Evolutionary conservation across 1,139 yeast species (phyloP), one percentile per base, ranked within the genome.

Genomic region (Yamadazyma conglobata): DNA sequence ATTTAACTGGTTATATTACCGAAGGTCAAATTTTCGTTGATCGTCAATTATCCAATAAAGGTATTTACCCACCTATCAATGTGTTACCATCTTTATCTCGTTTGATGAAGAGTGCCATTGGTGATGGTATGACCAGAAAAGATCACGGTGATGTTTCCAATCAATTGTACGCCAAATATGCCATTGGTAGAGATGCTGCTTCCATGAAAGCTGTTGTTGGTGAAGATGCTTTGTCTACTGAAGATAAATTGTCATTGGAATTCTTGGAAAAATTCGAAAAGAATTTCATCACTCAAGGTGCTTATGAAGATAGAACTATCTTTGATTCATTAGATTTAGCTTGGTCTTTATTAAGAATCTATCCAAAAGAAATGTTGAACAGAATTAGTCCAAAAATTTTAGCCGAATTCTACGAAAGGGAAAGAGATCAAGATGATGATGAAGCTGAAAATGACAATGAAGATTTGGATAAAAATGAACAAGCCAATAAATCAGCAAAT

Each of bases 181-280:
- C 99, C 46, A 93, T 91, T 69, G 99, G 99, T 73, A 85, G 89
- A 68, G 99, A 91, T 66, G 99, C 98, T 19, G 98, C 98, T 30
- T 96, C 98, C 49, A 91, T 91, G 99, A 91, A 91, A 70, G 96
- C 98, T n/a, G 99, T 91, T 46, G 99, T 91, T 50, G 99, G 99
- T 77, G 99, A 91, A 65, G 99, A 91, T 65, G 98, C 99, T 23
- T 74, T 91, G 54, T 88, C 96, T 21, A 86, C 87, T 46, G 99
- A 91, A 66, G 99, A 91, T 67, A 93, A 91, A 67, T 76, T 91
- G 46, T 91, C 98, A 2, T 75, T 91, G 54, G 99, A 91, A 69
- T 91, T 91, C 60, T 79, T 91, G 68, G 98, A 93, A 59, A 91
- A 91, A 70, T 91, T 91, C 53, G 99, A 91, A 66, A 87, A 85